Evolutionary conservation across 202 grass and related monocot genomes (phyloP).

Genomic region (Bolboschoenoplectus hybrid): DNA sequence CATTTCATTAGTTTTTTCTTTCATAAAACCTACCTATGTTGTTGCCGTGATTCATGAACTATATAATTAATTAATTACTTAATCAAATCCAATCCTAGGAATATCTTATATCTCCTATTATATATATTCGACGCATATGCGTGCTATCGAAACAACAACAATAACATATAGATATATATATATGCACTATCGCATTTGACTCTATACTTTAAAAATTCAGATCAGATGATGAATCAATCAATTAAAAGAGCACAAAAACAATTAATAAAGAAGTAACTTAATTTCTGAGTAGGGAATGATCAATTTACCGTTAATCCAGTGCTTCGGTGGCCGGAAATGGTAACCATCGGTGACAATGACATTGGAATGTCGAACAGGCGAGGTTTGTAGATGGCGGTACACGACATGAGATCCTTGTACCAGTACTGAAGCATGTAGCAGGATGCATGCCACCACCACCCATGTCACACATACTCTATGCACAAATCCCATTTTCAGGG

Average conservation of each 20-base stretch:
- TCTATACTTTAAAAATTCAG: background rate
- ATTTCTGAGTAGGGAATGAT: background rate
- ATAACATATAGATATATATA: background rate
- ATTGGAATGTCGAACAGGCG: constrained; percentile 11
- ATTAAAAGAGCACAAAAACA: background rate
- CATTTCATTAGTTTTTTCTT: background rate
- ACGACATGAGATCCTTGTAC: constrained; percentile 47
- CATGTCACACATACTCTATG: constrained; percentile 11
- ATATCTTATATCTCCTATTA: background rate
- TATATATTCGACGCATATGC: background rate
- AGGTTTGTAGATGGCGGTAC: constrained; percentile 41
- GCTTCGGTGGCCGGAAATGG: constrained; percentile 72
- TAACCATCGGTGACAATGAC: constrained; percentile 46
- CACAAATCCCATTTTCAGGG: constrained; percentile 3
- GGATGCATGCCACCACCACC: constrained; percentile 11
- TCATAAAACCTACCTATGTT: background rate
- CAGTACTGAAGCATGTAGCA: background rate
- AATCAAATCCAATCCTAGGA: background rate
- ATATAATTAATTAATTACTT: background rate
- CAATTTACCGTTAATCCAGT: constrained; percentile 84
- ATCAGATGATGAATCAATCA: background rate
- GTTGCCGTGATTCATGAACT: background rate
- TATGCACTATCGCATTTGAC: background rate
- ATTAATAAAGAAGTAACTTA: background rate
- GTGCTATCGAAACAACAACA: background rate